Base-by-base conservation (phyloP, 345 rosid species). In the Ceriops tagal region DNA sequence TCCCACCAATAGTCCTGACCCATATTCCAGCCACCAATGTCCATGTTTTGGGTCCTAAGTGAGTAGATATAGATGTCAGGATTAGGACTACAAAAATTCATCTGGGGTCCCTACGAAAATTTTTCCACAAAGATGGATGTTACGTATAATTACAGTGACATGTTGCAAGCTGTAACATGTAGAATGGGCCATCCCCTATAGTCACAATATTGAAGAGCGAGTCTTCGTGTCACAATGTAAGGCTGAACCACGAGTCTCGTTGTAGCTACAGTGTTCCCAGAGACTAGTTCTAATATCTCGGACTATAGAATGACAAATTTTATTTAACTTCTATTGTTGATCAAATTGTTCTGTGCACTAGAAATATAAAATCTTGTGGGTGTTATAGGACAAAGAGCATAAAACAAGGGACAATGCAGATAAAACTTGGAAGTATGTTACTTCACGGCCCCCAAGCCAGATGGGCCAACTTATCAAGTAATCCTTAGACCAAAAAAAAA, bases 31-130 rank as follows among this genome's bases (percentile, higher is more conserved):
- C 80, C 80, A 77, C 80, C 80, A 77, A 27, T 77, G 24, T 24
- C 80, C 80, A 65, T 77, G 80, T 64, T 77, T 77, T 53, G 80
- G 80, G 61, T 77, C 80, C 80, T 77, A 62, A 69, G 63, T 19
- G 5, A 39, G 46, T 39, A 39, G 3, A 9, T 3, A 43, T 11
- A 1, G 18, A 43, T 43, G 49, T 43, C 5, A 43, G 5, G 5
- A 4, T 43, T 43, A 43, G 5, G 49, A 43, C 49, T 15, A 39
- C 0, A 3, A 43, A 43, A 43, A 43, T 43, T 43, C 3, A 43
- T 43, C 15, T 15, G 49, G 18, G 16, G 47, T 43, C 47, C 15
- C 47, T 11, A 0, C 19, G 1, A 43, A 43, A 3, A 13, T 43
- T 10, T 43, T 43, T 43, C 49, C 49, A 13, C 49, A 13, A 13